Evolutionary conservation across 2,329 filamentous ascomycete species (phyloP).

Genomic region (Emydomyces testavorans): DNA sequence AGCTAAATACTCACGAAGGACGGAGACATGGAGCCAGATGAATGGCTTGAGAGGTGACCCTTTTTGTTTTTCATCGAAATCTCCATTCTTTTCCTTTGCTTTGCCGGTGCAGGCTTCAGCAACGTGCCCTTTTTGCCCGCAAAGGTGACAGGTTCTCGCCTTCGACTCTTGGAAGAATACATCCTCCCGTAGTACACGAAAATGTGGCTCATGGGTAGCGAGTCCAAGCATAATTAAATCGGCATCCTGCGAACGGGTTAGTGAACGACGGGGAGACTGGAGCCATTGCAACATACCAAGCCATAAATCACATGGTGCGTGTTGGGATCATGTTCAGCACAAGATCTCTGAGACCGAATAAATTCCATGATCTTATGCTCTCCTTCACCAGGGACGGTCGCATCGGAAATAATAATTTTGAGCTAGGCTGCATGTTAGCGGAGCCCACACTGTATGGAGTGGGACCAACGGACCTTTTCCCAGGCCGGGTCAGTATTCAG

Average conservation of each 20-base stretch:
- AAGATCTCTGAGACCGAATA: conserved; percentile 81
- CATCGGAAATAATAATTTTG: conserved; percentile 97
- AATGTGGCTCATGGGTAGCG: conserved; percentile 93
- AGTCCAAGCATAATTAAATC: conserved; percentile 98
- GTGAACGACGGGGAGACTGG: background rate
- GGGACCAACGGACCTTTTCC: conserved; percentile 51
- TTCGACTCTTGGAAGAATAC: conserved; percentile 87
- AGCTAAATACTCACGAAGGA: conserved; percentile 84
- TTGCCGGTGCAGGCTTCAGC: conserved; percentile 73
- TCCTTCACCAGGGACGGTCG: conserved; percentile 91
- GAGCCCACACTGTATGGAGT: background rate
- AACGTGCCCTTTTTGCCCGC: conserved; percentile 85
- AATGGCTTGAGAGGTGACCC: conserved; percentile 70
- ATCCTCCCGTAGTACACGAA: conserved; percentile 90
- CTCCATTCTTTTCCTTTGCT: conserved; percentile 63
- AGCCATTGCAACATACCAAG: conserved; percentile 37
- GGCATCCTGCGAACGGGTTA: conserved; percentile 50
- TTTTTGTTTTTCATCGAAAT: conserved; percentile 71
- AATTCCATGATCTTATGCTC: conserved; percentile 99
- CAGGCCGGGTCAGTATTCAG: conserved; percentile 92
- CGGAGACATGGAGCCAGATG: conserved; percentile 91
- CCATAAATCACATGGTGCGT: conserved; percentile 97
- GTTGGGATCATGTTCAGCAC: conserved; percentile 86
- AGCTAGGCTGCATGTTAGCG: conserved; percentile 38
- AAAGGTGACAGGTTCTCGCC: conserved; percentile 70